A percentile compares a stretch with the other conserved stretches of the same genome.
Evolutionary conservation across 768 basidiomycete genomes (phyloP).

Genomic region (Amanita muscaria): DNA sequence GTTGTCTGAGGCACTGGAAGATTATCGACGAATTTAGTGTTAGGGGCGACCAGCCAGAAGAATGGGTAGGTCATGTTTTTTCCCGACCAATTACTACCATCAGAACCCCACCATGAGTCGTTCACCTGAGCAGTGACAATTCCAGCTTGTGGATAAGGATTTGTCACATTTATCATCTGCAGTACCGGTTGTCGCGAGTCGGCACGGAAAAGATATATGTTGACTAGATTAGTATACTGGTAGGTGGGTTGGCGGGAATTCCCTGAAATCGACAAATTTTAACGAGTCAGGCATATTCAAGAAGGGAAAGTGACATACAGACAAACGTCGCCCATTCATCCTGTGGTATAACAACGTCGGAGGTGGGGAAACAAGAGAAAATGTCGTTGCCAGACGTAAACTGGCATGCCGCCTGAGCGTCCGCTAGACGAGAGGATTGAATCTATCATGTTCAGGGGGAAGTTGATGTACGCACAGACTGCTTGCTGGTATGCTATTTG

Average conservation of each 20-base stretch:
- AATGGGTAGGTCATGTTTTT: constrained; percentile 56
- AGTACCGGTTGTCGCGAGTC: constrained; percentile 49
- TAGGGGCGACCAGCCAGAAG: constrained; percentile 70
- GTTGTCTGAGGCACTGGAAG: constrained; percentile 58
- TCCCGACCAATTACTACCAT: constrained; percentile 41
- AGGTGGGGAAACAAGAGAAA: constrained; percentile 68
- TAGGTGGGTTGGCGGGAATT: constrained; percentile 64
- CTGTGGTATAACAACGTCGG: constrained; percentile 52
- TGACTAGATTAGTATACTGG: constrained; percentile 52
- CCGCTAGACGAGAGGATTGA: constrained; percentile 14
- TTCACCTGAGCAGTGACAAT: constrained; percentile 46
- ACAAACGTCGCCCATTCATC: constrained; percentile 69
- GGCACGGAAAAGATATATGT: constrained; percentile 72
- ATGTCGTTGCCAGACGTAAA: constrained; percentile 57
- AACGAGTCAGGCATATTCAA: constrained; percentile 7
- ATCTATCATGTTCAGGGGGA: neutral
- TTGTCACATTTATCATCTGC: constrained; percentile 29
- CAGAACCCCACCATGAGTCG: constrained; percentile 65
- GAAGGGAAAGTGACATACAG: constrained; percentile 43
- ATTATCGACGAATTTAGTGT: constrained; percentile 45
- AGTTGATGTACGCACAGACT: constrained; percentile 20
- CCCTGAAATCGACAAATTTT: constrained; percentile 37
- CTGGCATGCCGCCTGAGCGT: constrained; percentile 46
- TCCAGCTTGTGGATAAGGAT: constrained; percentile 49
- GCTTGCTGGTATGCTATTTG: constrained; percentile 30